Percentiles rank a stretch among this genome's conserved stretches.
Evolutionary conservation across 192 early-diverging fungal species (phyloP).

Genomic region (Coemansia sp.): DNA sequence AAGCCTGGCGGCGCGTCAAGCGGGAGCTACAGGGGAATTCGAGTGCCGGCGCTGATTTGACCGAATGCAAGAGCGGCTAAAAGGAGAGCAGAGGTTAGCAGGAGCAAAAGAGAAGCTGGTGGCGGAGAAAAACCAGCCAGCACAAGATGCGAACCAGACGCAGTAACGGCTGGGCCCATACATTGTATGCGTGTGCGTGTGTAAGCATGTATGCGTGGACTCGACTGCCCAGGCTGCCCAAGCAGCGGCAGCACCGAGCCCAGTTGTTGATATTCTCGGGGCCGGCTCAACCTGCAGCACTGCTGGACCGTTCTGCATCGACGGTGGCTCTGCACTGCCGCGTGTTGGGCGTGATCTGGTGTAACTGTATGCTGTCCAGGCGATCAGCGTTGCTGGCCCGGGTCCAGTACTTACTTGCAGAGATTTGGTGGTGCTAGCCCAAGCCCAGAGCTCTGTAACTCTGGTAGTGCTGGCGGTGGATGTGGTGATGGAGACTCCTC

Average conservation of each 20-base stretch:
- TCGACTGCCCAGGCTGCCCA: background rate
- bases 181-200: background rate
- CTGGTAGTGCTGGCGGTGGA: background rate
- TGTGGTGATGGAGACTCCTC: no score
- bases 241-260: background rate
- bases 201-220: background rate
- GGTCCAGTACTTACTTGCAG: background rate
- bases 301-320: background rate
- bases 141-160: background rate
- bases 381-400: constrained; percentile 9
- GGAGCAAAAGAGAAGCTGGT: background rate
- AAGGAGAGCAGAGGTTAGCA: background rate
- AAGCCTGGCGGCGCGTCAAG: background rate
- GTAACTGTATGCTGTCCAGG: background rate
- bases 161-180: constrained; percentile 3
- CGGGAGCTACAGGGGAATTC: background rate
- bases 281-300: background rate
- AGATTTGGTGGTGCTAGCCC: no score
- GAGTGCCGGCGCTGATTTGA: constrained; percentile 2
- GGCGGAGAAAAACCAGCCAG: constrained; percentile 1
- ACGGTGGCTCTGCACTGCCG: background rate
- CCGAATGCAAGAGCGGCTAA: constrained; percentile 1
- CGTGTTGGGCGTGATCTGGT: constrained; percentile 5
- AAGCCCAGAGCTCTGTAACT: background rate
- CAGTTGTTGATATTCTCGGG: background rate